A percentile compares a stretch with the other conserved stretches of the same genome.
phyloP scores from a whole-genome alignment of 768 basidiomycete genomes.

The Phlebiopsis gigantea region DNA sequence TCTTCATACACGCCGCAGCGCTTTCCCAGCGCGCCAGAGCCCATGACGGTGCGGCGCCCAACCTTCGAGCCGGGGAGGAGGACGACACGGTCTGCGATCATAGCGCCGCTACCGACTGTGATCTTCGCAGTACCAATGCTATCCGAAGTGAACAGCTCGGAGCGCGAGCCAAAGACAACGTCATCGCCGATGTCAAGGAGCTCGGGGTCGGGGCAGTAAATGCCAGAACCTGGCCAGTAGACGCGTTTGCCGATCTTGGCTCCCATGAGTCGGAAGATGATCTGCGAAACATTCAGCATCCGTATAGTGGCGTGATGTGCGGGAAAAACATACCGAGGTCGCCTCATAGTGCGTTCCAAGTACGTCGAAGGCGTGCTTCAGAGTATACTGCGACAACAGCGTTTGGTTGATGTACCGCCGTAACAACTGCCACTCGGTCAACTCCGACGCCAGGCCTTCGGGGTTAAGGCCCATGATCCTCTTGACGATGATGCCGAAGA shows the following conservation, averaged over 20 bases:
- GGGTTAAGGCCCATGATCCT: conserved; percentile 35
- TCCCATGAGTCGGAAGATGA: conserved; percentile 42
- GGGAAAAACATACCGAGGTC: conserved; percentile 27
- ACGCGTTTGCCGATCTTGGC: conserved; percentile 43
- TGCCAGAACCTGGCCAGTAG: conserved; percentile 44
- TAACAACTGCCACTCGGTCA: conserved; percentile 28
- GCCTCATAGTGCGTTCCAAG: conserved; percentile 42
- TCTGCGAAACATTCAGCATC: not conserved
- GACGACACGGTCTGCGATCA: conserved; percentile 46
- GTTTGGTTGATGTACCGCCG: conserved; percentile 35
- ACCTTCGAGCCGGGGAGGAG: conserved; percentile 38
- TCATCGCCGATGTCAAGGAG: conserved; percentile 43
- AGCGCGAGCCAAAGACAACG: conserved; percentile 43
- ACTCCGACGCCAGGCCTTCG: conserved; percentile 21
- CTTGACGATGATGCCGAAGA: conserved; percentile 36
- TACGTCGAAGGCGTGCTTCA: conserved; percentile 36
- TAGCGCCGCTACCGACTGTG: conserved; percentile 39
- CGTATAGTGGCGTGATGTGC: not conserved
- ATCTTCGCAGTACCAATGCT: conserved; percentile 35
- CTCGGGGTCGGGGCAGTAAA: conserved; percentile 43
- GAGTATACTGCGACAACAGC: conserved; percentile 31
- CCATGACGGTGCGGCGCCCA: conserved; percentile 39
- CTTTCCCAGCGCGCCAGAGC: conserved; percentile 42
- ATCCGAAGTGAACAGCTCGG: conserved; percentile 41
- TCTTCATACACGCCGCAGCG: conserved; percentile 36